These are phyloP conservation scores for Eucalyptus decipiens DNA, from an alignment of 345 rosid species.

Conservation along the genomic window DNA sequence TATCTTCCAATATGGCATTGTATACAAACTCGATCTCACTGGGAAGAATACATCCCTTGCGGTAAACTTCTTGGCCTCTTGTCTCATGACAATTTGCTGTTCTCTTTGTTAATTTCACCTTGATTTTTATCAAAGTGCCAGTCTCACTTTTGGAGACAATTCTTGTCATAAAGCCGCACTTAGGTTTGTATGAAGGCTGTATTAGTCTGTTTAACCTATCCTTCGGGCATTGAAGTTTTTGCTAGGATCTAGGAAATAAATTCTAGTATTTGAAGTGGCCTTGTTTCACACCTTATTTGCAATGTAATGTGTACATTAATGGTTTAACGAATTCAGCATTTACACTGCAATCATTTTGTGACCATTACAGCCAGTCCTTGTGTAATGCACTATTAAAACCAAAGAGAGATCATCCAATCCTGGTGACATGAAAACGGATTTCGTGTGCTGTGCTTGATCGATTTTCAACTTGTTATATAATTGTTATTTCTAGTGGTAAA, in stretches of 20 bases:
- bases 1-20: constrained; percentile 88
- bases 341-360: not conserved
- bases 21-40: constrained; percentile 84
- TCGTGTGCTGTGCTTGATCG: not conserved
- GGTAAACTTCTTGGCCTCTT: constrained; percentile 30
- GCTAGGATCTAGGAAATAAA: not conserved
- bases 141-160: not conserved
- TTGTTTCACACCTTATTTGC: not conserved
- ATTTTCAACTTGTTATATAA: not conserved
- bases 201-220: not conserved
- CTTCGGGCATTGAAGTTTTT: not conserved
- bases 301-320: not conserved
- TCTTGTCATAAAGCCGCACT: not conserved
- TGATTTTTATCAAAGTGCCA: not conserved
- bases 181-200: not conserved
- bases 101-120: not conserved
- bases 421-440: not conserved
- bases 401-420: not conserved
- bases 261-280: not conserved
- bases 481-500: not conserved
- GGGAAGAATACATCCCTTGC: constrained; percentile 56
- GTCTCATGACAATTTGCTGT: not conserved
- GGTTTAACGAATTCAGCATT: not conserved
- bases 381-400: not conserved
- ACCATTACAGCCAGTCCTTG: not conserved